These are phyloP conservation scores for Dorcoceras hygrometricum DNA, from an alignment of 257 asterid species.

Conservation along the genomic window DNA sequence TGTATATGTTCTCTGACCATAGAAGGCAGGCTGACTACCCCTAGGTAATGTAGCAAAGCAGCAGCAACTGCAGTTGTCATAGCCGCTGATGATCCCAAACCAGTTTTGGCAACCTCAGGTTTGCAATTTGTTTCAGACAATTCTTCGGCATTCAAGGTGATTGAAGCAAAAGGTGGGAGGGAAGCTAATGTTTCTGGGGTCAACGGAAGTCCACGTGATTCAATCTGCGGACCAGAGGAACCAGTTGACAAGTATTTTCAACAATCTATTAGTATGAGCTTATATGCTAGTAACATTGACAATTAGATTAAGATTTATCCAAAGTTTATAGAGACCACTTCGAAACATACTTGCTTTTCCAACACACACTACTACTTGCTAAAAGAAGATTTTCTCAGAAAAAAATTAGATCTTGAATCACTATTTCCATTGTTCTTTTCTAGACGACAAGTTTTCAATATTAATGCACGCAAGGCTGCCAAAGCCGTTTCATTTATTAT, in stretches of 20 bases:
- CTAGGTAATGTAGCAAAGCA: constrained; percentile 82
- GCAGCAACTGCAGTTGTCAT: constrained; percentile 99
- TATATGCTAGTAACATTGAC: neutral
- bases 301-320: neutral
- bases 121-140: constrained; percentile 57
- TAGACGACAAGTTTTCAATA: no score
- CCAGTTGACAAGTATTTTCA: constrained; percentile 4
- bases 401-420: no score
- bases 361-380: constrained; percentile 2
- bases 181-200: constrained; percentile 86
- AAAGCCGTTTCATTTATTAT: no score
- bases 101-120: constrained; percentile 99
- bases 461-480: no score
- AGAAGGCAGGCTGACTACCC: constrained; percentile 75
- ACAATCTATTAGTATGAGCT: neutral
- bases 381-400: constrained; percentile 3
- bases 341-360: neutral
- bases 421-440: no score
- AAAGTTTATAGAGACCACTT: neutral
- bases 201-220: constrained; percentile 80
- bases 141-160: constrained; percentile 79
- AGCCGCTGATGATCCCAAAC: constrained; percentile 99
- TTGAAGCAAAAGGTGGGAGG: constrained; percentile 86
- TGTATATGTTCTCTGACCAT: constrained; percentile 30
- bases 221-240: constrained; percentile 53